Percentiles rank a stretch among this genome's conserved stretches.
These are phyloP conservation scores for Erysimum cheiranthoides DNA, from an alignment of 345 rosid species.

Conservation along the genomic window DNA sequence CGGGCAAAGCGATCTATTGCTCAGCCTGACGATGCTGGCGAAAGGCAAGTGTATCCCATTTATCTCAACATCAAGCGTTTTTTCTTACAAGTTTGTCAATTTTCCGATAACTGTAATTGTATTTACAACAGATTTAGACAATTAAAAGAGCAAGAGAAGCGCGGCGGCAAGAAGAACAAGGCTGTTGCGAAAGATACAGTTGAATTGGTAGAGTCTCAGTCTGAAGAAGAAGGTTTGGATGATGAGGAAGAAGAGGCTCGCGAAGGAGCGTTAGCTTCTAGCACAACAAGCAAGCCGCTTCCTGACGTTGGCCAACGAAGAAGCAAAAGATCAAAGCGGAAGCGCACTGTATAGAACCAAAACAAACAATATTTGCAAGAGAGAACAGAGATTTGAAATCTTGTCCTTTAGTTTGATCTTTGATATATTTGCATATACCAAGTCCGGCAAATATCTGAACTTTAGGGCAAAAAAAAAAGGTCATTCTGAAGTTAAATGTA, in stretches of 20 bases:
- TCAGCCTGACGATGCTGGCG: constrained; percentile 71
- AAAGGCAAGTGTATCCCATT: constrained; percentile 54
- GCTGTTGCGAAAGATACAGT: constrained; percentile 58
- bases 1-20: constrained; percentile 86
- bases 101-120: background rate
- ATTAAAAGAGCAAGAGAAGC: constrained; percentile 74
- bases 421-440: constrained; percentile 35
- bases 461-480: constrained; percentile 5
- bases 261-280: constrained; percentile 77
- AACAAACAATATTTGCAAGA: constrained; percentile 22
- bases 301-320: constrained; percentile 70
- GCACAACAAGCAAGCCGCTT: constrained; percentile 57
- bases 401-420: constrained; percentile 35
- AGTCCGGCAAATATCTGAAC: constrained; percentile 20
- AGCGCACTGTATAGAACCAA: constrained; percentile 69
- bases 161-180: constrained; percentile 58
- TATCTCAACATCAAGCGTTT: background rate
- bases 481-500: constrained; percentile 29
- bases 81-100: background rate
- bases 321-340: constrained; percentile 89
- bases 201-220: constrained; percentile 52
- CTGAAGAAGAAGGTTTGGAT: constrained; percentile 69
- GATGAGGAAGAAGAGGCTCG: constrained; percentile 69
- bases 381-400: constrained; percentile 11
- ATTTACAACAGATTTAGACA: constrained; percentile 69